These are phyloP conservation scores for Pestalotiopsis sp. DNA, from an alignment of 2,329 filamentous ascomycete genomes.

Conservation along the genomic window DNA sequence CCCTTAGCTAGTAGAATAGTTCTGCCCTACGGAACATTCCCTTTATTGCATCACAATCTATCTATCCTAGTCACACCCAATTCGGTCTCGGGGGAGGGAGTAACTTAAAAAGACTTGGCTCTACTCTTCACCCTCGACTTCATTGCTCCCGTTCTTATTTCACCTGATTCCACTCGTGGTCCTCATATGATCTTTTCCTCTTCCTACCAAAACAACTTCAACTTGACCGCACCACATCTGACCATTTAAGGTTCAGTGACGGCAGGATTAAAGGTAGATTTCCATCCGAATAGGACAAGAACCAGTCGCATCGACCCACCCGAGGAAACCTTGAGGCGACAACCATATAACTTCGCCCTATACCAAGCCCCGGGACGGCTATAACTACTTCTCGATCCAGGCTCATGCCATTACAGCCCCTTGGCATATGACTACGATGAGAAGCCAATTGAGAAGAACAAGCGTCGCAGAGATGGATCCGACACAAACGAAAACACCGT, in stretches of 20 bases:
- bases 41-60: constrained; percentile 5
- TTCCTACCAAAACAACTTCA: not conserved
- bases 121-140: not conserved
- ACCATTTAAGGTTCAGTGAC: constrained; percentile 1
- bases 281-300: not conserved
- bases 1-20: constrained; percentile 21
- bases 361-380: not conserved
- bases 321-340: not conserved
- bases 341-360: not conserved
- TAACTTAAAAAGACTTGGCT: constrained; percentile 1
- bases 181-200: not conserved
- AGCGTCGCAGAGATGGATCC: constrained; percentile 17
- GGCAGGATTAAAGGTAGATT: not conserved
- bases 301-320: not conserved
- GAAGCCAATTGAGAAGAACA: constrained; percentile 23
- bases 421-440: constrained; percentile 21
- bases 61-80: not conserved
- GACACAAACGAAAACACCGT: constrained; percentile 26
- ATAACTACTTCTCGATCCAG: not conserved
- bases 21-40: constrained; percentile 9
- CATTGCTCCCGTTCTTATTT: not conserved
- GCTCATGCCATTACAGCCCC: not conserved
- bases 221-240: not conserved
- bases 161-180: not conserved
- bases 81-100: not conserved